These are phyloP conservation scores for Endoconidiophora polonica DNA, from an alignment of 2,329 filamentous ascomycete genomes.

Conservation along the genomic window DNA sequence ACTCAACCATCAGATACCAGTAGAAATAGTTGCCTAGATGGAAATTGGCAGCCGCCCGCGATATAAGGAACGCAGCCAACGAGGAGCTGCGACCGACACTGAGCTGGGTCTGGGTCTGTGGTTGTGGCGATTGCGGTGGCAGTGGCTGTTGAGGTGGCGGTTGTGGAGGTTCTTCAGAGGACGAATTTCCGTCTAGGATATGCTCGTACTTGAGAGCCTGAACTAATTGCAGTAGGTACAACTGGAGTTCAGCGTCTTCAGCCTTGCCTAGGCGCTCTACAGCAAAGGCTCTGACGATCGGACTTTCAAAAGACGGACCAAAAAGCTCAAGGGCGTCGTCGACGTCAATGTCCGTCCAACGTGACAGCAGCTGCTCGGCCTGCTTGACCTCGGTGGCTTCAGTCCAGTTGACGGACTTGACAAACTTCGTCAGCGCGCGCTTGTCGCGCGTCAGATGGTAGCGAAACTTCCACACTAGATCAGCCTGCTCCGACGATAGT, in stretches of 20 bases:
- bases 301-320: constrained; percentile 80
- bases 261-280: constrained; percentile 83
- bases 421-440: constrained; percentile 82
- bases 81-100: constrained; percentile 51
- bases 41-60: constrained; percentile 73
- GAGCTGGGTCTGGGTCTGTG: constrained; percentile 26
- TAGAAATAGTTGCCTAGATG: constrained; percentile 87
- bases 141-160: constrained; percentile 22
- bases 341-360: constrained; percentile 93
- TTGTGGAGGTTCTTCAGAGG: too few relatives aligned
- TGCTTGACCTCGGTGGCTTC: constrained; percentile 74
- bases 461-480: constrained; percentile 92
- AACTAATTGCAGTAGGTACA: constrained; percentile 87
- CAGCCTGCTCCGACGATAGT: constrained; percentile 78
- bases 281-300: constrained; percentile 77
- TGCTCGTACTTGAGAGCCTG: constrained; percentile 92
- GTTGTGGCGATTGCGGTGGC: constrained; percentile 29
- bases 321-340: constrained; percentile 91
- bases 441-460: constrained; percentile 92
- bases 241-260: constrained; percentile 75
- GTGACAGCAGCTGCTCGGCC: constrained; percentile 73
- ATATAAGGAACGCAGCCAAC: constrained; percentile 74
- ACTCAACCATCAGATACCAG: constrained; percentile 98
- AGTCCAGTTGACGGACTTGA: constrained; percentile 93
- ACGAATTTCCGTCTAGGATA: constrained; percentile 28